Evolutionary conservation across 2,329 filamentous ascomycete genomes (phyloP).

Genomic region (Trichophyton schoenleinii): DNA sequence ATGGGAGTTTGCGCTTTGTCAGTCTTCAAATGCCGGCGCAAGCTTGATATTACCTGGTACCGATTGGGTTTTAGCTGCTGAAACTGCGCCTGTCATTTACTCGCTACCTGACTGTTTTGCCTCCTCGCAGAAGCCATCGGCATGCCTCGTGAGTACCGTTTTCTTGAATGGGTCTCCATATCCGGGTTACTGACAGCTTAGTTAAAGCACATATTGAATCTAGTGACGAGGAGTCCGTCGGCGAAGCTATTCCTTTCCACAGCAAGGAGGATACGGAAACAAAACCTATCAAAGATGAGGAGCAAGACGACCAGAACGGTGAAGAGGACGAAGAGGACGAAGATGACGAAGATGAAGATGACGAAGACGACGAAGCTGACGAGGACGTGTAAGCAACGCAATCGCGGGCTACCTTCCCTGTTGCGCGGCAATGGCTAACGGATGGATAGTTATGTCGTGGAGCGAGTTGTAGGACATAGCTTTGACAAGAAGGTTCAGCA

Average conservation of each 20-base stretch:
- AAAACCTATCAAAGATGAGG: slow-evolving; percentile 12
- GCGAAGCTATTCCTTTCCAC: slow-evolving; percentile 27
- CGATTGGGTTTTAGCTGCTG: neutral
- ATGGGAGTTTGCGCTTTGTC: neutral
- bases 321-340: slow-evolving; percentile 9
- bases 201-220: slow-evolving; percentile 5
- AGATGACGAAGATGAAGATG: slow-evolving; percentile 22
- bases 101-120: neutral
- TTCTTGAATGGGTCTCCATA: neutral
- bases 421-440: neutral
- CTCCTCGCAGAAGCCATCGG: neutral
- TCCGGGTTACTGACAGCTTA: slow-evolving; percentile 1
- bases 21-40: neutral
- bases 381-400: slow-evolving; percentile 25
- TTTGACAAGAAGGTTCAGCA: slow-evolving; percentile 25
- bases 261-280: slow-evolving; percentile 16
- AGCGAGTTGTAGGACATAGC: slow-evolving; percentile 27
- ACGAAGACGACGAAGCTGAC: slow-evolving; percentile 24
- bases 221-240: slow-evolving; percentile 23
- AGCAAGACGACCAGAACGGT: slow-evolving; percentile 15
- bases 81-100: neutral
- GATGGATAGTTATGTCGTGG: slow-evolving; percentile 28
- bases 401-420: slow-evolving; percentile 5
- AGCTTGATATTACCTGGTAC: neutral
- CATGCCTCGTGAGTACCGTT: slow-evolving; percentile 31